These are phyloP conservation scores for Setaria italica DNA, from an alignment of 202 grass and related monocot genomes.

Conservation along the genomic window DNA sequence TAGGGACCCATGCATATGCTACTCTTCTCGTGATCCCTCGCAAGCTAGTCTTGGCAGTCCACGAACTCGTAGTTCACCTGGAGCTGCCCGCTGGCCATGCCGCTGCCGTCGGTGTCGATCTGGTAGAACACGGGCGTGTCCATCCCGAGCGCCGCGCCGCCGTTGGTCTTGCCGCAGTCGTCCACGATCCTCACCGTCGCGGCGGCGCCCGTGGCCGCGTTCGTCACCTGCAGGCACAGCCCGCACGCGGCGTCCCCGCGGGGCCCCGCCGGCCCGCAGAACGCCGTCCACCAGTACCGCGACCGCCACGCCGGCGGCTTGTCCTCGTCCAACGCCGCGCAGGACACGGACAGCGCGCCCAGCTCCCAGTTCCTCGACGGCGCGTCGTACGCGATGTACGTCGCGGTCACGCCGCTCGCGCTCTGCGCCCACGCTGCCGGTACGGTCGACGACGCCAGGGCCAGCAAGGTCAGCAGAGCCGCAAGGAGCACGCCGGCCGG, in stretches of 20 bases:
- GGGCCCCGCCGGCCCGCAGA: not conserved
- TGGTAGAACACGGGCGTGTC: constrained; percentile 7
- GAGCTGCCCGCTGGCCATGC: constrained; percentile 30
- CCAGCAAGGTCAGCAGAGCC: not conserved
- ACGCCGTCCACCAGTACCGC: constrained; percentile 1
- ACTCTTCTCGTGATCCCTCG: too few species aligned
- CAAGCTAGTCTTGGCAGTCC: constrained; percentile 18
- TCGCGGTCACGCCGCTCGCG: not conserved
- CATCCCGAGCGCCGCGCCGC: not conserved
- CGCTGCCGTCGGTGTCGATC: not conserved
- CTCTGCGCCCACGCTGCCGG: not conserved
- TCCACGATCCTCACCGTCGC: not conserved
- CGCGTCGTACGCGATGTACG: not conserved
- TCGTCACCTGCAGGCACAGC: not conserved
- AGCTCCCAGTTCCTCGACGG: constrained; percentile 9
- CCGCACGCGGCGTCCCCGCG: not conserved
- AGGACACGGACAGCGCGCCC: not conserved
- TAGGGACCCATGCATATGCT: too few species aligned
- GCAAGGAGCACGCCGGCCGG: not conserved
- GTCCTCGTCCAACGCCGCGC: not conserved
- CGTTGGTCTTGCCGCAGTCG: not conserved
- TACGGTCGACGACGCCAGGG: not conserved
- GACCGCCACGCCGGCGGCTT: constrained; percentile 4
- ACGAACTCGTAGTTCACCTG: constrained; percentile 58
- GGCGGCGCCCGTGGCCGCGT: not conserved